phyloP scores from a whole-genome alignment of 176 grass and related monocot species.

The Olyra latifolia region DNA sequence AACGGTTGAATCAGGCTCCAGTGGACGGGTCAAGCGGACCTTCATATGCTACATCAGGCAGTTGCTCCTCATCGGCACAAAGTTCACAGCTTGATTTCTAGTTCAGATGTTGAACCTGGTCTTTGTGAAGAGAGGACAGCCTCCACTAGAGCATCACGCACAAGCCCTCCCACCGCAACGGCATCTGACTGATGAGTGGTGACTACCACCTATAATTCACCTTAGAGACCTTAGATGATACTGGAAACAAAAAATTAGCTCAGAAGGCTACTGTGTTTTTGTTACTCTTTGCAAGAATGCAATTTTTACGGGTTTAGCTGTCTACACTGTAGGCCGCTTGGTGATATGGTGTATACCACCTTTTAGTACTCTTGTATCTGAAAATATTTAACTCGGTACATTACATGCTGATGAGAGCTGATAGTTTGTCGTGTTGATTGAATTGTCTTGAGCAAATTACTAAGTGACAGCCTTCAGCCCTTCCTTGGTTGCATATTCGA shows the following conservation, averaged over 20 bases:
- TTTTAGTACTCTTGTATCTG: background rate
- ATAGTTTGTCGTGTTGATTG: background rate
- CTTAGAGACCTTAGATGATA: background rate
- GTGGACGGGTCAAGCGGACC: conserved; percentile 76
- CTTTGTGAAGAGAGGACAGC: background rate
- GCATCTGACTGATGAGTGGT: background rate
- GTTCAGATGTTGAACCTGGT: background rate
- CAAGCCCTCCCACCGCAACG: no score
- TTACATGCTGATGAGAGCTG: background rate
- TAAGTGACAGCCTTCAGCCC: background rate
- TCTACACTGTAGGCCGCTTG: background rate
- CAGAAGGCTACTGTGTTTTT: background rate
- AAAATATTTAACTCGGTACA: background rate
- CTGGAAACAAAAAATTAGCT: background rate
- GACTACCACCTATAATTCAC: background rate
- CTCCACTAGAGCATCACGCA: background rate
- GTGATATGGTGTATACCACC: background rate
- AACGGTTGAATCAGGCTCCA: conserved; percentile 88
- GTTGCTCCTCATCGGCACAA: conserved; percentile 63
- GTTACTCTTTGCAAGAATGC: background rate
- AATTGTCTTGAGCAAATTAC: background rate
- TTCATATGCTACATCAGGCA: conserved; percentile 53
- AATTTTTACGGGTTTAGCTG: background rate
- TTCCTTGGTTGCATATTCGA: background rate
- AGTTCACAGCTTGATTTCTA: conserved; percentile 79